Percentiles rank a stretch among this genome's conserved stretches.
Evolutionary conservation across 2,329 filamentous ascomycete genomes (phyloP).

Genomic region (Verticillium klebahnii): DNA sequence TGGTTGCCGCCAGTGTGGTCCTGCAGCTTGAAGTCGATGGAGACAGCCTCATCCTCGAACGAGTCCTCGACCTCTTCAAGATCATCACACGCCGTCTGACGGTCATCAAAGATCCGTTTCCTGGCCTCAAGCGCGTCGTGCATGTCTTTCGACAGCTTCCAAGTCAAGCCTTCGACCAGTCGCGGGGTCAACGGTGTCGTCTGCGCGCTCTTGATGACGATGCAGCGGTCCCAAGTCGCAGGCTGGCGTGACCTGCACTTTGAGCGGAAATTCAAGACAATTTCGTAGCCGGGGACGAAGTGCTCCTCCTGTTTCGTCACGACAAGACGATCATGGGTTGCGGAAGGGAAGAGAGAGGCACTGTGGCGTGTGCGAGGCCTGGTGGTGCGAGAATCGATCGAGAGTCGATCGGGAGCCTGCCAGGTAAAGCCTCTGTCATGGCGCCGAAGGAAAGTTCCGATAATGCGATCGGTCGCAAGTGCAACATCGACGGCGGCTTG

Average conservation of each 20-base stretch:
- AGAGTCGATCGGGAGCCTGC: constrained; percentile 27
- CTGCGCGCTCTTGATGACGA: constrained; percentile 43
- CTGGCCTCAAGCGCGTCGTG: constrained; percentile 34
- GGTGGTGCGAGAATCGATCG: not conserved
- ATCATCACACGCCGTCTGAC: constrained; percentile 30
- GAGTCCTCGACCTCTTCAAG: not conserved
- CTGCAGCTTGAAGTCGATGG: constrained; percentile 38
- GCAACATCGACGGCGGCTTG: constrained; percentile 41
- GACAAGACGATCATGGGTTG: constrained; percentile 37
- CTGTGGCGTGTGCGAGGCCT: constrained; percentile 30
- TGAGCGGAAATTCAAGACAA: constrained; percentile 41
- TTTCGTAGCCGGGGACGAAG: constrained; percentile 43
- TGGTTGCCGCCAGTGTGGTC: constrained; percentile 48
- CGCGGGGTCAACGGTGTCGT: constrained; percentile 41
- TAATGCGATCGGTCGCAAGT: constrained; percentile 42
- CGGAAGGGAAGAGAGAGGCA: constrained; percentile 28
- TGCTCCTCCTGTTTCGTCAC: constrained; percentile 41
- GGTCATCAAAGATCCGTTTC: constrained; percentile 35
- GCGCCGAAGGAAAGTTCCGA: constrained; percentile 44
- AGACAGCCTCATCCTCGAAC: constrained; percentile 22
- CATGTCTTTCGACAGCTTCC: constrained; percentile 35
- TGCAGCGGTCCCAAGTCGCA: constrained; percentile 30
- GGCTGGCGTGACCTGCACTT: constrained; percentile 29
- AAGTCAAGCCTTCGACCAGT: constrained; percentile 42
- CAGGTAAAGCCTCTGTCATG: constrained; percentile 47